Percentiles rank a stretch among this genome's conserved stretches.
Conservation (phyloP, 2,329 filamentous ascomycete species). For the Meredithiella fracta region DNA sequence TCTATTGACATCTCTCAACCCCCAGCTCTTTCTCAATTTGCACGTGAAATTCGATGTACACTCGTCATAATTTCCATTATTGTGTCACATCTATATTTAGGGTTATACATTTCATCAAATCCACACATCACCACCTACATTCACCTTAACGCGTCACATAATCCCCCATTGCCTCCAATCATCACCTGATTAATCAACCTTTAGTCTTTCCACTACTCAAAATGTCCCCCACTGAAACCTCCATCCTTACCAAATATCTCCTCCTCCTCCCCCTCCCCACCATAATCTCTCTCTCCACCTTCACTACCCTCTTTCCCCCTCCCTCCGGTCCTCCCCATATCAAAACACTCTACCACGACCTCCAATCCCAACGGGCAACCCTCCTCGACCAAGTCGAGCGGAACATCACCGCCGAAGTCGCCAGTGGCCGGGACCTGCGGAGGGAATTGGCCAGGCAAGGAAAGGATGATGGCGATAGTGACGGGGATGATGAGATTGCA, state of each 20-base stretch:
- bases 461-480: conserved; percentile 31
- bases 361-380: conserved; percentile 56
- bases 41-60: too few relatives aligned
- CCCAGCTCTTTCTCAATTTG: too few relatives aligned
- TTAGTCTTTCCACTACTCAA: too few relatives aligned
- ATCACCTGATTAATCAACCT: too few relatives aligned
- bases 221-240: conserved; percentile 59
- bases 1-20: too few relatives aligned
- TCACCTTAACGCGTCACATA: too few relatives aligned
- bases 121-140: too few relatives aligned
- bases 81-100: neutral
- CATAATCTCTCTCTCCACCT: conserved; percentile 57
- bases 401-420: conserved; percentile 48
- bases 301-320: conserved; percentile 60
- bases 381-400: conserved; percentile 49
- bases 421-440: conserved; percentile 32
- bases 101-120: neutral
- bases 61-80: too few relatives aligned
- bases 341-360: conserved; percentile 57
- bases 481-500: conserved; percentile 44
- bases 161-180: too few relatives aligned
- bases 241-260: conserved; percentile 63
- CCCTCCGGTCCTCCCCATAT: conserved; percentile 51
- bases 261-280: conserved; percentile 58
- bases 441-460: conserved; percentile 39